These are phyloP conservation scores for Aphanoascus verrucosus DNA, from an alignment of 2,329 filamentous ascomycete genomes.

Conservation along the genomic window DNA sequence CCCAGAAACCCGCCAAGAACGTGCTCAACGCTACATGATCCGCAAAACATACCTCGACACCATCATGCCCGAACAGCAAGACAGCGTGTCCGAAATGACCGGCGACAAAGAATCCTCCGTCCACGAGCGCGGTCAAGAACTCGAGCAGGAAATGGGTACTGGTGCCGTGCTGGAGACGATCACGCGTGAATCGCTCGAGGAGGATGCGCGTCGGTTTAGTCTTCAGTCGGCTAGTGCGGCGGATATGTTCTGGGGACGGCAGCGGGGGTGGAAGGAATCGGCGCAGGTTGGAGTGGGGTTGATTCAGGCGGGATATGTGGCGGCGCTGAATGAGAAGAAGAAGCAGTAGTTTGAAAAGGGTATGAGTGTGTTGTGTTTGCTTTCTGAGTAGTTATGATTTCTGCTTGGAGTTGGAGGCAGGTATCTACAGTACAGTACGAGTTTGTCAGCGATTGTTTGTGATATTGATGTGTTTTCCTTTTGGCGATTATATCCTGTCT, in stretches of 20 bases:
- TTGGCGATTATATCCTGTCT: no score
- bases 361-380: background rate
- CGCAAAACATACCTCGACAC: conserved; percentile 64
- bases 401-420: no score
- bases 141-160: background rate
- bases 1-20: conserved; percentile 74
- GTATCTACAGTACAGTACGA: no score
- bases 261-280: conserved; percentile 37
- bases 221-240: conserved; percentile 25
- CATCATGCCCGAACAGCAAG: background rate
- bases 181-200: conserved; percentile 31
- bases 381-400: background rate
- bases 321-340: conserved; percentile 26
- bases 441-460: no score
- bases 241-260: conserved; percentile 36
- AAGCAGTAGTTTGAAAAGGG: conserved; percentile 20
- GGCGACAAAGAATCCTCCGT: background rate
- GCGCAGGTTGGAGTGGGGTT: conserved; percentile 32
- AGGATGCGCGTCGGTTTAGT: conserved; percentile 32
- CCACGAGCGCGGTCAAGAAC: background rate
- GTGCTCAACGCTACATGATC: conserved; percentile 66
- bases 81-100: background rate
- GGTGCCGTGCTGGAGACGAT: conserved; percentile 17
- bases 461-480: no score
- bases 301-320: conserved; percentile 26